Evolutionary conservation across 176 grass and related monocot genomes (phyloP).

Genomic region (Rhynchospora breviuscula): DNA sequence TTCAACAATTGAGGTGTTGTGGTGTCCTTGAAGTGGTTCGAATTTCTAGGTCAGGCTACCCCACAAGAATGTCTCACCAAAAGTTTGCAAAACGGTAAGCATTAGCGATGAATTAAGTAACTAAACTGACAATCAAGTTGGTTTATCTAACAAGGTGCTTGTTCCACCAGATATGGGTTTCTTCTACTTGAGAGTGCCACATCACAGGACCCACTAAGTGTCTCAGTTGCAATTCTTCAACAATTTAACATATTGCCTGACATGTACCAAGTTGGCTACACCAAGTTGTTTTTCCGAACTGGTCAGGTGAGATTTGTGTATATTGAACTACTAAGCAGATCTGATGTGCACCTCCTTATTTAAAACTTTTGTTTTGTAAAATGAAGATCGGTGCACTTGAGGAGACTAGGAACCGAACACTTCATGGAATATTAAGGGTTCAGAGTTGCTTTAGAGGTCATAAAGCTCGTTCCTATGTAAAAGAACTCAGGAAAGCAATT

Average conservation of each 20-base stretch:
- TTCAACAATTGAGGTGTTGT: conserved; percentile 96
- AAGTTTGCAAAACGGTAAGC: conserved; percentile 92
- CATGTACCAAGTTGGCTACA: conserved; percentile 99
- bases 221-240: conserved; percentile 95
- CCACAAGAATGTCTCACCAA: conserved; percentile 95
- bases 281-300: conserved; percentile 95
- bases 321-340: background rate
- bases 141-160: conserved; percentile 15
- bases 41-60: conserved; percentile 97
- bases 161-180: conserved; percentile 74
- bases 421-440: conserved; percentile 96
- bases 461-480: conserved; percentile 59
- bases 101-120: background rate
- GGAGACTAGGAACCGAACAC: conserved; percentile 82
- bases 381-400: conserved; percentile 88
- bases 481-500: conserved; percentile 61
- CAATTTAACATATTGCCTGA: conserved; percentile 96
- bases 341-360: background rate
- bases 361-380: conserved; percentile 29
- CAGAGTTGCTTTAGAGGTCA: conserved; percentile 96
- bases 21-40: conserved; percentile 99
- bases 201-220: conserved; percentile 90
- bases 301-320: conserved; percentile 61
- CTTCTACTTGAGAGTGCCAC: conserved; percentile 85
- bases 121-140: background rate